phyloP scores from a whole-genome alignment of 306 rosid species.

The Rubus parviflorus region DNA sequence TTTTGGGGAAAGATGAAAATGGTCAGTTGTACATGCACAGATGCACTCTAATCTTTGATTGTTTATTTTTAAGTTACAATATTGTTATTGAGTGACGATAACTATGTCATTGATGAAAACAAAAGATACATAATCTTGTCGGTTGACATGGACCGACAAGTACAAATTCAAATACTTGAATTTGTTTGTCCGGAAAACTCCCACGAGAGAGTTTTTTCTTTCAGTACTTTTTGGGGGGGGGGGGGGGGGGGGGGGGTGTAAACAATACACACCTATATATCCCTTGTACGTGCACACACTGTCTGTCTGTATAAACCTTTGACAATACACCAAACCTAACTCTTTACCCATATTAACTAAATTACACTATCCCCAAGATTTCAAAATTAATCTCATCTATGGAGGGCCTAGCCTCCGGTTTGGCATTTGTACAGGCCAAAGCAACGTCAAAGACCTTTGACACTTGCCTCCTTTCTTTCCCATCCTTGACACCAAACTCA shows the following conservation, averaged over 20 bases:
- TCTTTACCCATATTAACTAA: background rate
- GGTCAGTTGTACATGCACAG: no score
- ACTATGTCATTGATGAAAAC: no score
- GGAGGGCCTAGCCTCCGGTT: conserved; percentile 9
- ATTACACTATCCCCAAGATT: conserved; percentile 1
- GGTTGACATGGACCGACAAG: background rate
- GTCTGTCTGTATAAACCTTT: background rate
- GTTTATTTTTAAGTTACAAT: background rate
- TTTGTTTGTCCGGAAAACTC: no score
- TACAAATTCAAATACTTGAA: background rate
- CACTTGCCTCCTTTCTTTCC: conserved; percentile 20
- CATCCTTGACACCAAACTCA: conserved; percentile 18
- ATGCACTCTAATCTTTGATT: no score
- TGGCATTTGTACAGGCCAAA: conserved; percentile 8
- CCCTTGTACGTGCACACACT: background rate
- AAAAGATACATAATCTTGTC: no score
- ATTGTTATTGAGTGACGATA: no score
- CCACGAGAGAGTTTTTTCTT: no score
- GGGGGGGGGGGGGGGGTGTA: no score
- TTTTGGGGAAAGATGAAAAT: no score
- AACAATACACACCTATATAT: background rate
- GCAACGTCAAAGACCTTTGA: conserved; percentile 9
- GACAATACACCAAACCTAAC: background rate
- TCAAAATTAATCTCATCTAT: conserved; percentile 5
- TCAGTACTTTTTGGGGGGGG: no score